phyloP scores from a whole-genome alignment of 2,329 filamentous ascomycete genomes.

The Ophiostoma angusticollis region DNA sequence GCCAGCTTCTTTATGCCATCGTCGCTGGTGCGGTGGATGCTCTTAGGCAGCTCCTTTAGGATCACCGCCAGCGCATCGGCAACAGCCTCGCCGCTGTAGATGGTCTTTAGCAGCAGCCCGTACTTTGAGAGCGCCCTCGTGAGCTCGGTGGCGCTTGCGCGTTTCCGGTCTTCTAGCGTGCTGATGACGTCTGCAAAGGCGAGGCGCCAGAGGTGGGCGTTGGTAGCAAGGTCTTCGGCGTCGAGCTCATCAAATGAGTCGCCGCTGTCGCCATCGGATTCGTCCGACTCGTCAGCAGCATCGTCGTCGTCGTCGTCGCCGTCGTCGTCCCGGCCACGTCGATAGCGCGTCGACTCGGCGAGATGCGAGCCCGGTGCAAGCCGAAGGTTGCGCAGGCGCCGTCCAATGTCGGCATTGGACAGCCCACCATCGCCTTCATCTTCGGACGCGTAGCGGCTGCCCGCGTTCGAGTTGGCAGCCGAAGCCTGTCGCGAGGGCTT shows the following conservation, averaged over 20 bases:
- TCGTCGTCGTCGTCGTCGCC: conserved; percentile 35
- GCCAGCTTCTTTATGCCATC: conserved; percentile 56
- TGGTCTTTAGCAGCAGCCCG: conserved; percentile 51
- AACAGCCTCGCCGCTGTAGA: conserved; percentile 53
- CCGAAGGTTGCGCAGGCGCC: neutral
- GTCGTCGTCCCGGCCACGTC: conserved; percentile 24
- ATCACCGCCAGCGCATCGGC: conserved; percentile 47
- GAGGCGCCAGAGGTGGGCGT: conserved; percentile 39
- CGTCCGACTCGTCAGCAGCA: conserved; percentile 28
- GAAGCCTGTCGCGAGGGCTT: conserved; percentile 32
- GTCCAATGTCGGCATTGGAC: neutral
- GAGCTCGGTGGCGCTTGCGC: conserved; percentile 58
- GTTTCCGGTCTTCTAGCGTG: conserved; percentile 62
- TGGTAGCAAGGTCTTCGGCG: conserved; percentile 41
- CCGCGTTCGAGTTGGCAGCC: conserved; percentile 44
- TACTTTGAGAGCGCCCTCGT: conserved; percentile 51
- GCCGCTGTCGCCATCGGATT: conserved; percentile 49
- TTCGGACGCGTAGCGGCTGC: conserved; percentile 46
- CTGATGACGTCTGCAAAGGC: conserved; percentile 54
- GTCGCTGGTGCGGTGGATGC: conserved; percentile 55
- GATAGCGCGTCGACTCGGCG: neutral
- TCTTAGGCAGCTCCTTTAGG: conserved; percentile 52
- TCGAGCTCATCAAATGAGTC: conserved; percentile 19
- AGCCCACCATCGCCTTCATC: conserved; percentile 34
- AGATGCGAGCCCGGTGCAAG: no score